Percentiles rank a stretch among this genome's conserved stretches.
These are phyloP conservation scores for Paramyrothecium sp. DNA, from an alignment of 2,329 filamentous ascomycete genomes.

Conservation along the genomic window DNA sequence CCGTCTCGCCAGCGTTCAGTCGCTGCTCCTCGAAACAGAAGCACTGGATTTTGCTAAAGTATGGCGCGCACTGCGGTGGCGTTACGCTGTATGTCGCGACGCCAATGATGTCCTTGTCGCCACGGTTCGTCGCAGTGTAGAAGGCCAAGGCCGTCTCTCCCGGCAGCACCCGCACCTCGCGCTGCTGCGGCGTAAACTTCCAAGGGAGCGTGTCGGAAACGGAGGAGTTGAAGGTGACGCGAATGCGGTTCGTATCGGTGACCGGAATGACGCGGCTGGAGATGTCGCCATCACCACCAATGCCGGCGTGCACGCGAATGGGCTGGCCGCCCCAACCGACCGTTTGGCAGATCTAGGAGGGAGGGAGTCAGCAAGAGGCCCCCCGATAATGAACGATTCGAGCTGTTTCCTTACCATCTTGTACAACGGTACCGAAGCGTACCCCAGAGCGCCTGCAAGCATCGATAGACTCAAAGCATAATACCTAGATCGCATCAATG, in stretches of 20 bases:
- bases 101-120: constrained; percentile 90
- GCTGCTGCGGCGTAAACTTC: constrained; percentile 97
- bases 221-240: constrained; percentile 93
- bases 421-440: constrained; percentile 82
- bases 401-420: constrained; percentile 74
- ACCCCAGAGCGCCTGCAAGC: constrained; percentile 76
- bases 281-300: constrained; percentile 59
- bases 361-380: constrained; percentile 9
- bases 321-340: constrained; percentile 93
- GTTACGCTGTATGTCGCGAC: constrained; percentile 98
- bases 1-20: constrained; percentile 89
- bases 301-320: constrained; percentile 69
- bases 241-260: constrained; percentile 76
- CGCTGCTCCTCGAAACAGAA: constrained; percentile 99
- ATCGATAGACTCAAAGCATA: constrained; percentile 77
- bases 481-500: constrained; percentile 46
- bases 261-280: constrained; percentile 79
- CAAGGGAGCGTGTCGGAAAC: constrained; percentile 94
- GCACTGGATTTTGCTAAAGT: constrained; percentile 99
- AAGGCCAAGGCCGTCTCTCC: constrained; percentile 97
- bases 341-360: constrained; percentile 70
- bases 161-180: constrained; percentile 90
- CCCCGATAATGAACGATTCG: constrained; percentile 10
- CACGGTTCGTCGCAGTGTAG: constrained; percentile 93
- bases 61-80: constrained; percentile 90